Percentiles rank a stretch among this genome's conserved stretches.
Conservation (phyloP, 257 asterid species). For the Solanum rostratum region DNA sequence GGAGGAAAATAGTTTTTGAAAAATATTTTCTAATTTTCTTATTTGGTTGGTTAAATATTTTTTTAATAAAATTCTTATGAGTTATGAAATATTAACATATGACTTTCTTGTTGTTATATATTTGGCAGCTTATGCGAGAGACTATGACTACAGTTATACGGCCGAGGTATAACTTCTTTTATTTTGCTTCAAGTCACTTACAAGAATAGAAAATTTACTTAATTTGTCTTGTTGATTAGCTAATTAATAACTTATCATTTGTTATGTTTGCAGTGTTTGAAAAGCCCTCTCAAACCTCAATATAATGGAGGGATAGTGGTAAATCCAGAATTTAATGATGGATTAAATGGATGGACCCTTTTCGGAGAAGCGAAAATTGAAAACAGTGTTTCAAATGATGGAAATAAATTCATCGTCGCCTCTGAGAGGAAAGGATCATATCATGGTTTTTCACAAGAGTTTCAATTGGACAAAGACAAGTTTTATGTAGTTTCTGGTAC, state of each 20-base stretch:
- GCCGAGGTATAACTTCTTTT: not conserved
- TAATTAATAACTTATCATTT: not conserved
- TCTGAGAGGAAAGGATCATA: not conserved
- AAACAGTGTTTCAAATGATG: not conserved
- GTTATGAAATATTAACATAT: too few species aligned
- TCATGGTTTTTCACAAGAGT: conserved; percentile 1
- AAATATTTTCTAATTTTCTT: not conserved
- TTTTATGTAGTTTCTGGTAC: conserved; percentile 16
- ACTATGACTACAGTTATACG: not conserved
- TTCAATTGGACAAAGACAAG: conserved; percentile 2
- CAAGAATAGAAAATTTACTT: not conserved
- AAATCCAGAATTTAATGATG: conserved; percentile 16
- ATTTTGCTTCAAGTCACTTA: not conserved
- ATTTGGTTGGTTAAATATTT: not conserved
- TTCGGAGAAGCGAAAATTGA: conserved; percentile 1
- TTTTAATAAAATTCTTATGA: not conserved
- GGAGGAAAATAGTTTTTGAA: not conserved
- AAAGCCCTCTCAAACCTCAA: conserved; percentile 22
- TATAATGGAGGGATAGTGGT: conserved; percentile 26
- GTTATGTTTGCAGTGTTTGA: conserved; percentile 14
- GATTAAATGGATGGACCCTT: conserved; percentile 13
- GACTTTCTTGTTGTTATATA: not conserved
- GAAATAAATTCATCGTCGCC: conserved; percentile 11
- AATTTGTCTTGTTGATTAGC: not conserved
- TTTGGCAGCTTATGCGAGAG: not conserved